Evolutionary conservation across 2,329 filamentous ascomycete species (phyloP).

Genomic region (Arachnomyces sp.): DNA sequence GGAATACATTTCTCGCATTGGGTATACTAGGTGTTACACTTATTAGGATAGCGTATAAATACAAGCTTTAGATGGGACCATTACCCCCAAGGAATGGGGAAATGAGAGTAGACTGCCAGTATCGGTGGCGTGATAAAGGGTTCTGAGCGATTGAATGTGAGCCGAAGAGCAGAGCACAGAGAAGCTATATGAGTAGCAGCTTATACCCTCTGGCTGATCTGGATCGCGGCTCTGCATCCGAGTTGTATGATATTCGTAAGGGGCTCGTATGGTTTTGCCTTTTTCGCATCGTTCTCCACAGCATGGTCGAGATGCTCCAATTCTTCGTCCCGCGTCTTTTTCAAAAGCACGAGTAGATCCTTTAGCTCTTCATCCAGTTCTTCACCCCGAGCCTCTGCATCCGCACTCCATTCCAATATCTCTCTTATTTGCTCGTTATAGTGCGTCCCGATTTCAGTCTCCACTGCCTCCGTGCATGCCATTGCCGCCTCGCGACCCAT

Average conservation of each 20-base stretch:
- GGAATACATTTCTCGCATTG: too few relatives aligned
- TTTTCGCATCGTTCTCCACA: conserved; percentile 83
- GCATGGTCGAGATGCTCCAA: conserved; percentile 94
- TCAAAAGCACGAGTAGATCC: conserved; percentile 62
- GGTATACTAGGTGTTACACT: too few relatives aligned
- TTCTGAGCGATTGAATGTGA: background rate
- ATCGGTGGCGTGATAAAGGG: too few relatives aligned
- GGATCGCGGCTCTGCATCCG: conserved; percentile 89
- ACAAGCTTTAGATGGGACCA: too few relatives aligned
- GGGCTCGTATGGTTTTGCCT: conserved; percentile 81
- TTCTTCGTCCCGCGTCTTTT: conserved; percentile 87
- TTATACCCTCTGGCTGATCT: conserved; percentile 56
- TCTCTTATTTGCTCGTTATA: conserved; percentile 87
- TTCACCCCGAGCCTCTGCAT: conserved; percentile 69
- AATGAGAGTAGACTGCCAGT: too few relatives aligned
- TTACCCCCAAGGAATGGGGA: too few relatives aligned
- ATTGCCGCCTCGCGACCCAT: conserved; percentile 91
- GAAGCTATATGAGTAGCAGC: background rate
- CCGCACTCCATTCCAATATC: conserved; percentile 69
- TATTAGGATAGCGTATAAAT: too few relatives aligned
- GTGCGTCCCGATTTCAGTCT: conserved; percentile 94
- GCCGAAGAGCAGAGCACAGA: background rate
- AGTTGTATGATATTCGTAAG: conserved; percentile 77
- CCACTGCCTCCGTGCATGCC: conserved; percentile 96
- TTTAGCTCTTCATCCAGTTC: conserved; percentile 70